Conservation (phyloP, 345 rosid species). For the Psidium guajava region DNA sequence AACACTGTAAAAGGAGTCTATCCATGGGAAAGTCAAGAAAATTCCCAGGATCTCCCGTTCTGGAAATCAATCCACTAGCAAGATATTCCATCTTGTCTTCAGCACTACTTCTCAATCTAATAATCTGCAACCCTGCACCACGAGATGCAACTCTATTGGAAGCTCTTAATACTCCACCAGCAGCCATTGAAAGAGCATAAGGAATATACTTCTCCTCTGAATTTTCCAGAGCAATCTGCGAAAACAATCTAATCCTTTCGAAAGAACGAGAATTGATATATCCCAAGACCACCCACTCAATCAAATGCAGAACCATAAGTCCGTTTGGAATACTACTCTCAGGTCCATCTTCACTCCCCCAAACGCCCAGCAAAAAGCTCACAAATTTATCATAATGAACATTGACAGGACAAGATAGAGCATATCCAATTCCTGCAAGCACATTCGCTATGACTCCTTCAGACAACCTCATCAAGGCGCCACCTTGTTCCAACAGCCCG, state of each 20-base stretch:
- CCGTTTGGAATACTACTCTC: slow-evolving; percentile 39
- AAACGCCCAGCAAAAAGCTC: slow-evolving; percentile 45
- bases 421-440: slow-evolving; percentile 85
- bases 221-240: slow-evolving; percentile 27
- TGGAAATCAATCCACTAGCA: slow-evolving; percentile 35
- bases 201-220: slow-evolving; percentile 28
- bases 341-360: slow-evolving; percentile 55
- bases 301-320: slow-evolving; percentile 70
- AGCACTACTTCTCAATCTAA: slow-evolving; percentile 37
- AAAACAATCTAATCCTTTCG: slow-evolving; percentile 31
- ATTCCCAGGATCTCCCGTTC: slow-evolving; percentile 12
- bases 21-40: slow-evolving; percentile 9
- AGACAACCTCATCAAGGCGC: slow-evolving; percentile 13
- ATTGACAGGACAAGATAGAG: slow-evolving; percentile 44
- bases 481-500: slow-evolving; percentile 43
- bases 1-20: slow-evolving; percentile 43
- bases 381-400: slow-evolving; percentile 32
- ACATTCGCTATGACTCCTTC: slow-evolving; percentile 33
- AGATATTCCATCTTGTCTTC: slow-evolving; percentile 38
- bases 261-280: slow-evolving; percentile 31
- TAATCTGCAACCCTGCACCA: slow-evolving; percentile 28
- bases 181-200: slow-evolving; percentile 52
- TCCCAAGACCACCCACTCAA: slow-evolving; percentile 74
- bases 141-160: slow-evolving; percentile 24
- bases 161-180: slow-evolving; percentile 75